Evolutionary conservation across 805 yeast species (phyloP), one percentile per base, ranked within the genome.

Genomic region (Sugiyamaella qingdaonensis): DNA sequence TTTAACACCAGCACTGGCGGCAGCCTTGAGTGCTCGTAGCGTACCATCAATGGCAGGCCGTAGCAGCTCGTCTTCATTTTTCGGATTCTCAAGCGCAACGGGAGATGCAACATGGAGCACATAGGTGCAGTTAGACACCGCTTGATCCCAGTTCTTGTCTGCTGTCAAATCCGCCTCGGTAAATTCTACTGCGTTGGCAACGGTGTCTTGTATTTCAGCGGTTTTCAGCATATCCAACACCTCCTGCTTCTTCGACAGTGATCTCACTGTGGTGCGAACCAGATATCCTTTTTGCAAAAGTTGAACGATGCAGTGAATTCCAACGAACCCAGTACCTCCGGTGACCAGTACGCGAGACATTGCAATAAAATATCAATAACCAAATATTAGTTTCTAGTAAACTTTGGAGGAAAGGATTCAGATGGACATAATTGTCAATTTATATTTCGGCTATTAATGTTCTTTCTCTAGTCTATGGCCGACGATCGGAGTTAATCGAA

Each of bases 21-120:
- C 52, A 0, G 78, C 74, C 14, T 58, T 57, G 51, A 78, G 66
- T 13, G 76, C 74, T 58, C 71, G 70, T 35, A 64, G 58, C 29
- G 79, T 74, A 18, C 80, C 80, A 14, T 71, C 64, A 31, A 78
- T 65, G 5, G 83, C 81, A 1, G 83, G 82, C 18, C 54, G 60
- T 42, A 77, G 63, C 45, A 76, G 64, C 13, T 73, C 75, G 55
- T 73, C 70, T 46, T 73, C 76, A 16, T 39, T 16, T 39, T 39
- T 39, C 13, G 43, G 43, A 24, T 24, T 24, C 7, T 5, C 43
- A 10, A 16, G 13, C 21, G 24, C 43, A 21, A 39, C 19, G 5
- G 43, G 43, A 3, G 43, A 39, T 16, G 43, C 43, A 13, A 39
- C 43, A 39, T 39, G 43, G 7, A 39, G 43, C 19, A 39, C 24